Base-by-base conservation (phyloP, 805 yeast species). In the Candida namnaoensis region DNA sequence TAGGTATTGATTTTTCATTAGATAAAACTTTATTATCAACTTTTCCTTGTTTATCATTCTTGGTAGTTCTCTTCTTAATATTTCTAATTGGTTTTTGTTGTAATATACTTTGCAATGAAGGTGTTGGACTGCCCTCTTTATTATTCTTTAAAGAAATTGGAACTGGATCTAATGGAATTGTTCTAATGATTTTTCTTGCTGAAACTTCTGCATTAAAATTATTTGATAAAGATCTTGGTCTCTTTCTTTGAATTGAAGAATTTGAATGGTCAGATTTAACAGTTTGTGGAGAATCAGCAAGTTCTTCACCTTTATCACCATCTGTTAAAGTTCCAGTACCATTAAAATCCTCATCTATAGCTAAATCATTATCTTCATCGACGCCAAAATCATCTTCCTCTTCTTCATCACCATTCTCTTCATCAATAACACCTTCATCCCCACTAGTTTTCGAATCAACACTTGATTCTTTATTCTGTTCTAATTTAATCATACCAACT, bases 161-260 rank as follows among this genome's bases (percentile, higher is more conserved):
- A 41, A 76, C 81, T 0, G 95, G 95, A 57, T 85, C 95, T 47
- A 85, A 63, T 3, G 95, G 95, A 49, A 85, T 80, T 0, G 90
- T 85, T 38, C 78, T 72, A 37, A 85, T 85, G 47, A 85, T 81
- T 54, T 73, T 77, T 47, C 93, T 68, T 1, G 91, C 93, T 38
- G 80, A 75, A 25, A 76, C 71, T 53, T 81, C 91, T 1, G 87
- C 85, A 54, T 82, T 73, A 34, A 70, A 64, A 5, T 76, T 69
- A 41, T 66, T 72, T 2, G 83, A 75, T 11, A 80, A 57, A 4
- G 78, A 65, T 48, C 84, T 63, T 25, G 62, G 66, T 46, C 65
- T 74, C 58, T 61, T 51, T 36, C 44, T 49, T 34, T 45, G 49
- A n/a, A 44, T 45, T 3, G 71, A 57, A 8, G 60, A 52, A 34